Evolutionary conservation across 192 early-diverging fungal species (phyloP).

Genomic region (Backusella sp.): DNA sequence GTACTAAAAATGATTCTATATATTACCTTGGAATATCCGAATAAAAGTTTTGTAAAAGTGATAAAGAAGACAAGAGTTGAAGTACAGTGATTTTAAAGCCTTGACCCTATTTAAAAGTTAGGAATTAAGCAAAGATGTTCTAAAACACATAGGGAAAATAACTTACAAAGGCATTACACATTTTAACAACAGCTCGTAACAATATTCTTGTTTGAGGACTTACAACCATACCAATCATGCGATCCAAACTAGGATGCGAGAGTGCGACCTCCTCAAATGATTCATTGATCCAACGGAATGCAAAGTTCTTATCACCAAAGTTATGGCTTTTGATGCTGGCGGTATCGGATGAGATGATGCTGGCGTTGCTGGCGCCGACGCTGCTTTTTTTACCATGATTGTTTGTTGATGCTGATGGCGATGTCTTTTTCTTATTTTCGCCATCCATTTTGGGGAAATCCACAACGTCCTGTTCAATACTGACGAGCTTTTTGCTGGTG

Average conservation of each 20-base stretch:
- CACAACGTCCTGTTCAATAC: conserved; percentile 9
- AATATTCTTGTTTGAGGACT: conserved; percentile 50
- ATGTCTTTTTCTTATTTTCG: conserved; percentile 6
- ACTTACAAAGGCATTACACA: conserved; percentile 50
- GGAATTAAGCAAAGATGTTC: too few species aligned
- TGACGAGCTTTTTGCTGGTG: background rate
- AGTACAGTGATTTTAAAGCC: conserved; percentile 58
- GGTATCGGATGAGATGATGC: conserved; percentile 29
- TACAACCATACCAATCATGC: conserved; percentile 46
- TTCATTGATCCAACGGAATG: conserved; percentile 39
- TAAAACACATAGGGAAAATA: background rate
- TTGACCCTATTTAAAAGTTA: conserved; percentile 46
- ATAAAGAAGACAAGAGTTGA: conserved; percentile 53
- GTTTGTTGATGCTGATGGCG: background rate
- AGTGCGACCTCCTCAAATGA: conserved; percentile 39
- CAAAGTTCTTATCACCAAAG: conserved; percentile 43
- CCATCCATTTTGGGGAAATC: conserved; percentile 36
- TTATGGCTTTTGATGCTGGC: conserved; percentile 48
- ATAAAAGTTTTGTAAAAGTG: conserved; percentile 59
- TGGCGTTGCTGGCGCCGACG: background rate
- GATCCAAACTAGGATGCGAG: conserved; percentile 39
- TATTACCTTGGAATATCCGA: conserved; percentile 35
- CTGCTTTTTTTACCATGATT: conserved; percentile 18
- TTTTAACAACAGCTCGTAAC: conserved; percentile 47
- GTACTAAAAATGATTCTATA: background rate